phyloP scores from a whole-genome alignment of 2,329 filamentous ascomycete genomes.

The Periconia digitata region DNA sequence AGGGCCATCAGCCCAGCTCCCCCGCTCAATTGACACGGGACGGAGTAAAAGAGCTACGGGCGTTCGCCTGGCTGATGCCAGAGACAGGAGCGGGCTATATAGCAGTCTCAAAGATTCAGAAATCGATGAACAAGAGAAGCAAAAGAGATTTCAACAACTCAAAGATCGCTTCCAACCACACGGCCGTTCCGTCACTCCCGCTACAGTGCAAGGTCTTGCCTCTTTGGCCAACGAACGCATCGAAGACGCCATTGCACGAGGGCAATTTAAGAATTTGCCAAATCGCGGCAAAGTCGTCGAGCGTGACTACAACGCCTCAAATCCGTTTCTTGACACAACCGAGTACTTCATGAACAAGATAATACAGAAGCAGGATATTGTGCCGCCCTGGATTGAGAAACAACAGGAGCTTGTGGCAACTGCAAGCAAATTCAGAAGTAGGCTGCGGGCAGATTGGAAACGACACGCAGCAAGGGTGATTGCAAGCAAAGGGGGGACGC shows the following conservation, averaged over 20 bases:
- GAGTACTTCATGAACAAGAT: constrained; percentile 99
- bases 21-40: constrained; percentile 36
- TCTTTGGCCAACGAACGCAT: constrained; percentile 89
- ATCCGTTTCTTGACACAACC: constrained; percentile 91
- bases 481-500: constrained; percentile 71
- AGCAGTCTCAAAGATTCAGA: constrained; percentile 55
- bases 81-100: constrained; percentile 61
- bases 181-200: constrained; percentile 73
- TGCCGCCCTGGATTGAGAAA: constrained; percentile 98
- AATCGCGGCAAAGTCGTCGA: constrained; percentile 71
- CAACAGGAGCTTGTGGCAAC: constrained; percentile 83
- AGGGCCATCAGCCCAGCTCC: constrained; percentile 23
- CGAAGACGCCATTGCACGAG: constrained; percentile 88
- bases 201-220: constrained; percentile 74
- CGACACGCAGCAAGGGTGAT: constrained; percentile 80
- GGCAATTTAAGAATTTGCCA: constrained; percentile 82
- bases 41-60: constrained; percentile 42
- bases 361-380: constrained; percentile 92
- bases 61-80: constrained; percentile 56
- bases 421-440: constrained; percentile 67
- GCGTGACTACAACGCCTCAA: constrained; percentile 78
- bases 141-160: constrained; percentile 71
- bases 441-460: constrained; percentile 82
- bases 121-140: constrained; percentile 71
- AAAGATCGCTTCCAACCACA: constrained; percentile 77